A percentile compares a stretch with the other conserved stretches of the same genome.
These are phyloP conservation scores for Amaranthus tricolor DNA, from an alignment of 179 eudicot genomes.

Conservation along the genomic window DNA sequence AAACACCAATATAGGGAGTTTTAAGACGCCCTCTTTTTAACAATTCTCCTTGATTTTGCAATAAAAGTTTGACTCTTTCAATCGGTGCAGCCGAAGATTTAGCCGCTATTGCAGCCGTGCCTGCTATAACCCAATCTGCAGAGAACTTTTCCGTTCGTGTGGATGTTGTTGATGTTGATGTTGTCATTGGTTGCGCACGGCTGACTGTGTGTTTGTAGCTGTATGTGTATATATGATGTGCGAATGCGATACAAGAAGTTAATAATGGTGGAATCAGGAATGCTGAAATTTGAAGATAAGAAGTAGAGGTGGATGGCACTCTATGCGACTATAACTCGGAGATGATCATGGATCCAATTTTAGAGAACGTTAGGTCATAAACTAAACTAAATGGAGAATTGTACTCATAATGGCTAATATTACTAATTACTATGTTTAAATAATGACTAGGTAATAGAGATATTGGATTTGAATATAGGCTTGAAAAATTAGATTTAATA, in stretches of 20 bases:
- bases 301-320: too few relatives aligned
- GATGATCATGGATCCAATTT: too few relatives aligned
- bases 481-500: too few relatives aligned
- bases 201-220: background rate
- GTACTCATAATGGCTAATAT: too few relatives aligned
- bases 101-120: constrained; percentile 67
- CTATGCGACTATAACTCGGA: too few relatives aligned
- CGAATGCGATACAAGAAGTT: background rate
- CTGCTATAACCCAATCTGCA: constrained; percentile 73
- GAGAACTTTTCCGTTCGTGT: constrained; percentile 53
- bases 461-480: too few relatives aligned
- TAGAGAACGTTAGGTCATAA: too few relatives aligned
- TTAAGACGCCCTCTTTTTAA: constrained; percentile 64
- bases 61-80: constrained; percentile 78
- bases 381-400: too few relatives aligned
- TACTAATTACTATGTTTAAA: too few relatives aligned
- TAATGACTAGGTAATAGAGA: too few relatives aligned
- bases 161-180: background rate
- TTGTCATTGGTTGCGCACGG: too few relatives aligned
- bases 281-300: too few relatives aligned
- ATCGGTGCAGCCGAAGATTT: constrained; percentile 83
- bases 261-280: background rate
- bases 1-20: constrained; percentile 63
- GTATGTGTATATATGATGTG: background rate
- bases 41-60: constrained; percentile 92